Evolutionary conservation across 176 grass and related monocot genomes (phyloP), one percentile per base, ranked within the genome.

Genomic region (Cymbopogon citratus): DNA sequence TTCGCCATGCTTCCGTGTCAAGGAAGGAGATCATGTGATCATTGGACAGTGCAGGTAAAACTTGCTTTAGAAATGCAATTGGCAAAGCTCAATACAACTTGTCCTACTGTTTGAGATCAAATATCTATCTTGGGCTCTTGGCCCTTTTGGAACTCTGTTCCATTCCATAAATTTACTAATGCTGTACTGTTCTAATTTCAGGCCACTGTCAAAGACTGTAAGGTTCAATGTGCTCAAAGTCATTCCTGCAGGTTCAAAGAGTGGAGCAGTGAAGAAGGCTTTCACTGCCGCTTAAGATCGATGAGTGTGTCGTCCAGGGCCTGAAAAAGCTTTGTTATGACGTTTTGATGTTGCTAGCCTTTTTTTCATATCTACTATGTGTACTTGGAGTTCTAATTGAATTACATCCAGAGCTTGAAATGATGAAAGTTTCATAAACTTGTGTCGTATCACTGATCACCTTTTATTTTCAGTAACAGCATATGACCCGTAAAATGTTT

Each of bases 141-240:
- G 12, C 43, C 6, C 6, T 7, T 27, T 23, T 14, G 16, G 44
- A 7, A 71, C 12, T 56, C 34, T 16, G 23, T 11, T 11, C 15
- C 31, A 67, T 69, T 27, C 11, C 0, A 10, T 33, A 25, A 2
- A 75, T 56, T 11, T 19, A 5, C 27, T 18, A 38, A 28, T 36
- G 6, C 6, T 43, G 8, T 56, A 24, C 23, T 33, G 23, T 48
- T 51, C 9, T 72, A 6, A 62, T 63, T 46, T 71, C 27, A 85
- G 83, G 74, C 83, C 83, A 62, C 52, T 85, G 9, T 85, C 83
- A 14, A 85, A 85, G 83, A 85, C 74, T 1, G 74, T 78, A 54
- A 70, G 83, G 27, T 85, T 85, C 83, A 85, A 85, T 63, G 83
- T 85, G 54, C 52, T 85, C 27, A 85, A 85, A 78, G 83, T 85